Conservation (phyloP, 1,139 yeast species). For the Trichomonascaceae sp. region DNA sequence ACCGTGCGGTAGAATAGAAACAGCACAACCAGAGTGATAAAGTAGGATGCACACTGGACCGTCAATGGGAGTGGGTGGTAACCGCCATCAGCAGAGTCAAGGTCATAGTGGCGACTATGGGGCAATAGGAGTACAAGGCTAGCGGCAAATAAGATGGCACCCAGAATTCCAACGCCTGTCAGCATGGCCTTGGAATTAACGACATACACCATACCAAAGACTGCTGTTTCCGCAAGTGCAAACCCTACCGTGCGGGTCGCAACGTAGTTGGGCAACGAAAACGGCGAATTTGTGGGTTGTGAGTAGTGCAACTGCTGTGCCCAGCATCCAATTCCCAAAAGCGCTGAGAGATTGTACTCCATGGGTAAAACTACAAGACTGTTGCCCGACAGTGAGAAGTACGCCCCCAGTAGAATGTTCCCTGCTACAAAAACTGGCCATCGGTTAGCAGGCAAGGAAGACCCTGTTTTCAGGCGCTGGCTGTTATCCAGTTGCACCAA, state of each 20-base stretch:
- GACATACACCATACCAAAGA: not conserved
- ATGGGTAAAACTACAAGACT: slow-evolving; percentile 7
- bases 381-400: slow-evolving; percentile 7
- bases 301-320: slow-evolving; percentile 8
- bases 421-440: slow-evolving; percentile 9
- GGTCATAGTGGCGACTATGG: slow-evolving; percentile 5
- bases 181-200: slow-evolving; percentile 1
- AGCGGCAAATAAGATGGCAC: slow-evolving; percentile 5
- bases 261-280: not conserved
- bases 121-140: slow-evolving; percentile 9
- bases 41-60: slow-evolving; percentile 8
- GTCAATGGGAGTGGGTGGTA: slow-evolving; percentile 9
- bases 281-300: slow-evolving; percentile 1
- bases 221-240: not conserved
- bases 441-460: slow-evolving; percentile 6
- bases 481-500: slow-evolving; percentile 10
- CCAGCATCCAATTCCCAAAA: slow-evolving; percentile 9
- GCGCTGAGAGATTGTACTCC: slow-evolving; percentile 6
- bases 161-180: slow-evolving; percentile 6
- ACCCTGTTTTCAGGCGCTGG: slow-evolving; percentile 3
- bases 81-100: slow-evolving; percentile 9
- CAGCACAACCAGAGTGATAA: slow-evolving; percentile 7
- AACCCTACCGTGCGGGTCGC: not conserved
- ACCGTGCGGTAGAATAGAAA: slow-evolving; percentile 7
- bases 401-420: slow-evolving; percentile 7